Evolutionary conservation across 73 alveolate genomes (phyloP), one percentile per base, ranked within the genome.

Genomic region (Blepharisma stoltei): DNA sequence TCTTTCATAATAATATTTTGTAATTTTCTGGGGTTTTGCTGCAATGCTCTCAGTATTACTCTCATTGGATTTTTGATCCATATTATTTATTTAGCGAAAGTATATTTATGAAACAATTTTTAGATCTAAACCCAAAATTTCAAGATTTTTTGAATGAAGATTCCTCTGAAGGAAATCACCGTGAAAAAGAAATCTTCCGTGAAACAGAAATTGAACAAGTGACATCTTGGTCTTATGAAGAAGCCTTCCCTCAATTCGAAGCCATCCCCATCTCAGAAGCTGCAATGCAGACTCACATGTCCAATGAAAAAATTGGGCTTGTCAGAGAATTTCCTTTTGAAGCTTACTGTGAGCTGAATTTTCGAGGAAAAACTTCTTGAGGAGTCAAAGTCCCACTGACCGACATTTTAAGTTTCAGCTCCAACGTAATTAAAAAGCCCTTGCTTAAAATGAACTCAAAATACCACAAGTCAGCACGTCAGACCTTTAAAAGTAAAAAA

Each of bases 401-500:
- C 37, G 73, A 60, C n/a, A 25, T 60, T 9, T 14, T 60, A 38
- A 60, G 73, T 60, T 60, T 20, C 4, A 20, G 49, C 23, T n/a
- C 14, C 18, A 14, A n/a, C 23, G 18, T 60, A 18, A 20, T 60
- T 9, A 60, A 25, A 18, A 60, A 60, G 5, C 23, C 73, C 23
- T 60, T 60, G 23, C 14, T 38, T 3, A 60, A 25, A 38, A 8
- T 60, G 46, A 60, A 60, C 14, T n/a, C 14, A 8, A 25, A 60
- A 9, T 14, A 60, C 5, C 23, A n/a, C 18, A 60, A 60, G 5
- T 9, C 14, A 60, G 73, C 73, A 1, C 14, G 46, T 2, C 73
- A 60, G 46, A 60, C 73, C 14, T 60, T 60, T 60, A 60, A 60
- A 60, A 60, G 73, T 60, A 25, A 20, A 8, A 9, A 25, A n/a